These are phyloP conservation scores for Melanogaster broomeanus DNA, from an alignment of 768 basidiomycete species.

Conservation along the genomic window DNA sequence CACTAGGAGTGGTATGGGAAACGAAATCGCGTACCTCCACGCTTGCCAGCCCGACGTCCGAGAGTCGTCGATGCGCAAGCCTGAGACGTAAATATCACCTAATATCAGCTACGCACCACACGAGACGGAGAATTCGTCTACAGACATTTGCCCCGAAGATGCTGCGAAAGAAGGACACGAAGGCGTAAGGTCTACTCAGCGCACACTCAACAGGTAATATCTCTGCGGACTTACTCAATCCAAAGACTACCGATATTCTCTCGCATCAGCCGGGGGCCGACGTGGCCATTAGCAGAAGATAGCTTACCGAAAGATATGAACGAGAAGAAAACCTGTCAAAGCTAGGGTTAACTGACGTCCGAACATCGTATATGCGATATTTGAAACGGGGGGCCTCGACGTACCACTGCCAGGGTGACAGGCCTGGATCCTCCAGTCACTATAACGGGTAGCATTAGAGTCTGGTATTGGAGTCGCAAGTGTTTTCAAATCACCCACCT, in stretches of 20 bases:
- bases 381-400: background rate
- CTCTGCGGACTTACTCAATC: constrained; percentile 23
- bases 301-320: constrained; percentile 23
- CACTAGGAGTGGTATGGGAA: background rate
- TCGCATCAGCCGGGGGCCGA: constrained; percentile 13
- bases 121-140: background rate
- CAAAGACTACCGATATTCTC: constrained; percentile 22
- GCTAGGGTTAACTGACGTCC: background rate
- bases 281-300: background rate
- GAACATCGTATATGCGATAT: background rate
- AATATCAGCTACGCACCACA: constrained; percentile 4
- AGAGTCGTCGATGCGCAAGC: constrained; percentile 20
- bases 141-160: constrained; percentile 28
- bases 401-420: constrained; percentile 17
- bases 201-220: background rate
- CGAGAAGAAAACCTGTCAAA: constrained; percentile 16
- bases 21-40: constrained; percentile 20
- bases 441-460: constrained; percentile 1
- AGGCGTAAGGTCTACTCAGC: background rate
- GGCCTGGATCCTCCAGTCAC: constrained; percentile 20
- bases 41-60: constrained; percentile 13
- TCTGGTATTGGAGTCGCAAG: no score
- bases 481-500: constrained; percentile 11
- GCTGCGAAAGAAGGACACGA: constrained; percentile 5
- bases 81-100: constrained; percentile 5